These are phyloP conservation scores for Fusarium illudens DNA, from an alignment of 2,329 filamentous ascomycete species.

Conservation along the genomic window DNA sequence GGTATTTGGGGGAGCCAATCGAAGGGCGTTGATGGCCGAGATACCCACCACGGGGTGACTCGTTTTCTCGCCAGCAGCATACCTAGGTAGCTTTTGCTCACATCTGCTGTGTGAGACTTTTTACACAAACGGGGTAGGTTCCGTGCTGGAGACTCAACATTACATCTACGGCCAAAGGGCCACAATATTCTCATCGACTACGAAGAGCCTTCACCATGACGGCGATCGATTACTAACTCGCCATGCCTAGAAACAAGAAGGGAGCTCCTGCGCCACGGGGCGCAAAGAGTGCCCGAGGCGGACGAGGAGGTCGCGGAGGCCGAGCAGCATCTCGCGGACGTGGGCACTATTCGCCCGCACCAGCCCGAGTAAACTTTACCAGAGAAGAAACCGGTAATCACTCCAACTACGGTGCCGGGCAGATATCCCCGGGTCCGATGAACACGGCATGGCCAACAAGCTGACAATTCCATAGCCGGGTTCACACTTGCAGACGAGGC, in stretches of 20 bases:
- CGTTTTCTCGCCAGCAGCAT: constrained; percentile 26
- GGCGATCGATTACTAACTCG: background rate
- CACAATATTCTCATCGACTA: background rate
- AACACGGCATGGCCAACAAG: background rate
- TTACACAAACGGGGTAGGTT: background rate
- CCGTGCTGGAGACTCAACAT: background rate
- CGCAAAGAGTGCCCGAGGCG: constrained; percentile 29
- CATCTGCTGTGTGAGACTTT: background rate
- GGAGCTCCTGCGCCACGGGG: constrained; percentile 31
- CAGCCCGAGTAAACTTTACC: constrained; percentile 2
- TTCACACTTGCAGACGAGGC: constrained; percentile 57
- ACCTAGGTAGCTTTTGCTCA: background rate
- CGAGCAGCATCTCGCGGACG: constrained; percentile 21
- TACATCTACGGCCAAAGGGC: background rate
- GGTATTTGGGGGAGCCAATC: constrained; percentile 15
- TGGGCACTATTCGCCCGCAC: constrained; percentile 11
- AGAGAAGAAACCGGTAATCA: constrained; percentile 29
- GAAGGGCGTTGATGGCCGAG: background rate
- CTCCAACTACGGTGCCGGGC: background rate
- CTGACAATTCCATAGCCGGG: constrained; percentile 29
- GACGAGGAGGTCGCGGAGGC: constrained; percentile 28
- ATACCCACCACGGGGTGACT: constrained; percentile 29
- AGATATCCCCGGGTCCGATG: background rate
- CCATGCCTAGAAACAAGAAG: constrained; percentile 41
- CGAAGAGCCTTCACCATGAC: constrained; percentile 19